Conservation (phyloP, 768 basidiomycete species). For the Russula earlei region DNA sequence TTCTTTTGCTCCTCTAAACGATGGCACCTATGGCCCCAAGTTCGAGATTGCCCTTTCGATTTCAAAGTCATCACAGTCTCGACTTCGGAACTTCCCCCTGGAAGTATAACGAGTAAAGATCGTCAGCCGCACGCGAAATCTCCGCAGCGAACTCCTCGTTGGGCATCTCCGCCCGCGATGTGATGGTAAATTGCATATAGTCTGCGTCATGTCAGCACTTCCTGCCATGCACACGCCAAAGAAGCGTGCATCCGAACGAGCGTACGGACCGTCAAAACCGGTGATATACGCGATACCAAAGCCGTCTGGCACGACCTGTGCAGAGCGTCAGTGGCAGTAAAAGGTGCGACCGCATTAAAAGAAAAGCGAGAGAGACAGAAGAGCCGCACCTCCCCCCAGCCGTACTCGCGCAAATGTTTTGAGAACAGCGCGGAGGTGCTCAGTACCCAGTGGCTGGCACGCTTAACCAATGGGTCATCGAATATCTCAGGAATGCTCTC, state of each 20-base stretch:
- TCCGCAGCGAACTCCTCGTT: slow-evolving; percentile 66
- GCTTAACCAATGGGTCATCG: slow-evolving; percentile 60
- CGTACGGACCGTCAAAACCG: slow-evolving; percentile 59
- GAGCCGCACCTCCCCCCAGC: slow-evolving; percentile 87
- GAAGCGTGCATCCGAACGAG: too few species aligned
- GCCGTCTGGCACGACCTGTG: slow-evolving; percentile 83
- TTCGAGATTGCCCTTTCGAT: too few species aligned
- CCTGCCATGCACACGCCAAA: not conserved
- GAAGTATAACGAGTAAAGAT: slow-evolving; percentile 52
- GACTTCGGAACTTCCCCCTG: slow-evolving; percentile 6
- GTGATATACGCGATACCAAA: slow-evolving; percentile 95
- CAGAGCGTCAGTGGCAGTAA: not conserved
- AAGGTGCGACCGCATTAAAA: not conserved
- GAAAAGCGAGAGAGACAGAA: too few species aligned
- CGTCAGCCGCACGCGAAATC: slow-evolving; percentile 52
- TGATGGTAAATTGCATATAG: slow-evolving; percentile 77
- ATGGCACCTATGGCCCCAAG: too few species aligned
- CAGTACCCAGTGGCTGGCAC: slow-evolving; percentile 76
- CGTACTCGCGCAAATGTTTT: slow-evolving; percentile 76
- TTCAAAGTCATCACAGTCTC: not conserved
- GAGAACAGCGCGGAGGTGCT: slow-evolving; percentile 87
- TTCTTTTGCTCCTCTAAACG: too few species aligned
- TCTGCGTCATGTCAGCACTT: slow-evolving; percentile 35
- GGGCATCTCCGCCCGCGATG: slow-evolving; percentile 78
- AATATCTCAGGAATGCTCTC: slow-evolving; percentile 65